A percentile compares a stretch with the other conserved stretches of the same genome.
These are phyloP conservation scores for Hansenula lynferdii DNA, from an alignment of 1,139 yeast genomes.

Conservation along the genomic window DNA sequence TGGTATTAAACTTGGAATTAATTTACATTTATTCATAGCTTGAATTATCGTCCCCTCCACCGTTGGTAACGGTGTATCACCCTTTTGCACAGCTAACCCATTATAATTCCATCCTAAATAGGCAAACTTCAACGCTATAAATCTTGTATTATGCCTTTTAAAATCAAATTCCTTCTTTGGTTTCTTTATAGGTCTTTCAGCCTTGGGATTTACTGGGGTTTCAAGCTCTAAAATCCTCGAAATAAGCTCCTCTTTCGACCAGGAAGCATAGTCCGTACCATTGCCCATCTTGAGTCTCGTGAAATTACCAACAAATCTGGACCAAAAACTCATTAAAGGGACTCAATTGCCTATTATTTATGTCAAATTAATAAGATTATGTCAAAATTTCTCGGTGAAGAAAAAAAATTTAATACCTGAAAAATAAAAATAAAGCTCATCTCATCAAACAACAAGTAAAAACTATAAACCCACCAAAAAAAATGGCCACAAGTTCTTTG, in stretches of 20 bases:
- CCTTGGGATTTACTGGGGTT: neutral
- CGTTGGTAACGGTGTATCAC: constrained; percentile 76
- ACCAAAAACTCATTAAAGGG: neutral
- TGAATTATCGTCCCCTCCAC: constrained; percentile 74
- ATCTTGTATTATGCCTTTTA: constrained; percentile 58
- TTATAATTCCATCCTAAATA: constrained; percentile 93
- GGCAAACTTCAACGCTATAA: constrained; percentile 77
- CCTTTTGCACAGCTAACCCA: constrained; percentile 81
- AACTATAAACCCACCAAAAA: no score
- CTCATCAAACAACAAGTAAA: neutral
- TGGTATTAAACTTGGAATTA: constrained; percentile 60
- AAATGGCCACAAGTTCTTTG: constrained; percentile 23
- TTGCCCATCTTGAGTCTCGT: constrained; percentile 1
- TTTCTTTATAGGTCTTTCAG: constrained; percentile 17
- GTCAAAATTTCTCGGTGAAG: no score
- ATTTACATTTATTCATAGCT: constrained; percentile 62
- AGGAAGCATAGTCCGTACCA: constrained; percentile 25
- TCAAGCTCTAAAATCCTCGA: neutral
- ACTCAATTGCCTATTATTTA: no score
- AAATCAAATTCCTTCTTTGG: constrained; percentile 65
- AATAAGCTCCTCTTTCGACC: constrained; percentile 35
- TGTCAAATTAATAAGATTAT: no score
- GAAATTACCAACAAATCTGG: neutral
- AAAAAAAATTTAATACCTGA: no score
- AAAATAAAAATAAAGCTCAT: neutral